Base-by-base conservation (phyloP, 2,329 filamentous ascomycete species). In the Byssoonygena ceratinophila region DNA sequence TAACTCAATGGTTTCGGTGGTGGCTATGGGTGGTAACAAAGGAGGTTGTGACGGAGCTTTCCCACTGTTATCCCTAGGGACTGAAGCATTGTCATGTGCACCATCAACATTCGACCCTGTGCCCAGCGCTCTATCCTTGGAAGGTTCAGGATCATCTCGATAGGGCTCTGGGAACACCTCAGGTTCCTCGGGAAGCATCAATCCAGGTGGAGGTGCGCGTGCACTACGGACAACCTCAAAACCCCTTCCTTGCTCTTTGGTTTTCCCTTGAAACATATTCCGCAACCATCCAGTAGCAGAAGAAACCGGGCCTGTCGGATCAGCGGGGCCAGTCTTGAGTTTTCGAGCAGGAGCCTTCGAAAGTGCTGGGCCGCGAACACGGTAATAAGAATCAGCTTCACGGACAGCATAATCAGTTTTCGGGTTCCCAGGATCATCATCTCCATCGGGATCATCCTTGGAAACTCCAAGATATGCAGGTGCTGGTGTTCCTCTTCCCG, bases 341-440 rank as follows among this genome's bases (percentile, higher is more conserved):
- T 87, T 91, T 46, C 92, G 79, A 18, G 86, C 88, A 0, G 85
- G 85, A 2, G 82, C 82, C 55, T 88, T 86, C 1, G 88, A 90
- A 11, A 97, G 72, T 1, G 91, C 88, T 18, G 89, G 87, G 0
- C 92, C 92, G 31, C 92, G 82, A 16, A 94, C 85, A 8, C 89
- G 86, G 62, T 98, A 97, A 69, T 97, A 97, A 62, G 95, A 95
- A 66, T 98, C 92, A 0, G 94, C 88, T 68, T 98, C 92, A 52
- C 92, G 84, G 0, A 91, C 92, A 1, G 90, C 84, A 64, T 97
- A 97, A 64, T 98, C 91, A 1, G 85, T 83, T 44, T 81, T 77
- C 20, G 80, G 82, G 53, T 70, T 73, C 58, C 60, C 66, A 32
- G 46, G 52, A 48, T 68, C 66, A 47, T 77, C 73, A 16, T 75